Percentiles rank a stretch among this genome's conserved stretches.
Evolutionary conservation across 2,329 filamentous ascomycete genomes (phyloP).

Genomic region (Xylariaceae sp.): DNA sequence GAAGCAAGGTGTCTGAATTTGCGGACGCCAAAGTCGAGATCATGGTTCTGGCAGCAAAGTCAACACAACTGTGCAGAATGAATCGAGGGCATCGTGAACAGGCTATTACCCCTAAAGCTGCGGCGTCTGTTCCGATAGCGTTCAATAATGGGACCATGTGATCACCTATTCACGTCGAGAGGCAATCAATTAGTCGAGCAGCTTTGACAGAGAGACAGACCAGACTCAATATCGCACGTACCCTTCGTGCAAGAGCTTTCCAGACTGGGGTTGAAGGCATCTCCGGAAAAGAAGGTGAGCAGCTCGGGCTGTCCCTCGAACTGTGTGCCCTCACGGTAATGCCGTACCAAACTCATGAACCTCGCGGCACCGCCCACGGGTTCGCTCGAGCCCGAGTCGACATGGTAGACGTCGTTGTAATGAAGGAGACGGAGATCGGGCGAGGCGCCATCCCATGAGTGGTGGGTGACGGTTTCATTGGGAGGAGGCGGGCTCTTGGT

Average conservation of each 20-base stretch:
- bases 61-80: slow-evolving; percentile 8
- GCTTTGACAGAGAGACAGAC: neutral
- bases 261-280: slow-evolving; percentile 86
- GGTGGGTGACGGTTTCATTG: slow-evolving; percentile 31
- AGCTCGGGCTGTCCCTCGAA: slow-evolving; percentile 61
- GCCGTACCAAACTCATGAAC: slow-evolving; percentile 71
- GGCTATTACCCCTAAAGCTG: slow-evolving; percentile 67
- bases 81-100: neutral
- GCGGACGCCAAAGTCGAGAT: slow-evolving; percentile 82
- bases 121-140: slow-evolving; percentile 66
- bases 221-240: slow-evolving; percentile 25
- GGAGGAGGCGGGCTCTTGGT: slow-evolving; percentile 25
- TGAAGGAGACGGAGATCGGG: slow-evolving; percentile 79
- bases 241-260: slow-evolving; percentile 89
- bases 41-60: slow-evolving; percentile 63
- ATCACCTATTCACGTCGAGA: slow-evolving; percentile 42
- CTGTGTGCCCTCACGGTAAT: slow-evolving; percentile 61
- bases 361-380: slow-evolving; percentile 76
- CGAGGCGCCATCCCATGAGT: slow-evolving; percentile 29
- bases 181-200: neutral
- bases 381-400: slow-evolving; percentile 69
- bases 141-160: slow-evolving; percentile 90
- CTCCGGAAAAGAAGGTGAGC: slow-evolving; percentile 81
- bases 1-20: slow-evolving; percentile 69
- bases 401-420: slow-evolving; percentile 92